Base-by-base conservation (phyloP, 352 stramenopile species). In the Globisporangium okanoganense region DNA sequence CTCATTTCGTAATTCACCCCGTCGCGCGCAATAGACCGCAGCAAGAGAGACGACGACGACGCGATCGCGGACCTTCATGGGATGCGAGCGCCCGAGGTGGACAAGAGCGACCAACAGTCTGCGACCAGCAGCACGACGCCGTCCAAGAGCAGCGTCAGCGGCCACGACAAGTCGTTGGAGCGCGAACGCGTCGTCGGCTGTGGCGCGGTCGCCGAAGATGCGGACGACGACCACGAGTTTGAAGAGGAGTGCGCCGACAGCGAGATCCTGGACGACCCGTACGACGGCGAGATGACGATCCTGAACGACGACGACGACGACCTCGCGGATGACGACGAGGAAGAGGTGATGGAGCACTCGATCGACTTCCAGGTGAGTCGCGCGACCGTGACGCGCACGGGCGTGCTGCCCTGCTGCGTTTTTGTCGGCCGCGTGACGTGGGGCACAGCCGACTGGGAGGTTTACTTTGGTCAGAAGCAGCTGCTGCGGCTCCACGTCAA, bases 381-480 rank as follows among this genome's bases (percentile, higher is more conserved):
- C 53, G 84, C 85, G 13, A 92, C 67, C 10, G 79, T 95, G 55
- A 83, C 79, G 16, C 75, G 73, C 58, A 75, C 80, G 29, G 82
- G 81, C 3, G 54, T 94, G 54, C 79, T 94, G 36, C 84, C 86
- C 14, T 92, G 80, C 65, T 95, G 86, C 66, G 73, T 95, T 3
- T 95, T 95, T 65, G 74, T 92, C 5, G 86, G 78, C 9, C 79
- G 79, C 55, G 86, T 95, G 45, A 81, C 75, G 24, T 94, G 76
- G 84, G 80, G 72, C n/a, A 83, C 76, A 2, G 76, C 84, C 12
- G 77, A 90, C 54, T 95, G 86, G 86, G 81, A 93, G 70, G 82
- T 94, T 41, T 88, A 90, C 64, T 95, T 95, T 61, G 79, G 80
- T 29, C 86, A 95, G 66, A 95, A 95, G 68, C 84, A 95, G 52